Evolutionary conservation across 2,329 filamentous ascomycete species (phyloP), one percentile per base, ranked within the genome.

Genomic region (Exophiala sp.): DNA sequence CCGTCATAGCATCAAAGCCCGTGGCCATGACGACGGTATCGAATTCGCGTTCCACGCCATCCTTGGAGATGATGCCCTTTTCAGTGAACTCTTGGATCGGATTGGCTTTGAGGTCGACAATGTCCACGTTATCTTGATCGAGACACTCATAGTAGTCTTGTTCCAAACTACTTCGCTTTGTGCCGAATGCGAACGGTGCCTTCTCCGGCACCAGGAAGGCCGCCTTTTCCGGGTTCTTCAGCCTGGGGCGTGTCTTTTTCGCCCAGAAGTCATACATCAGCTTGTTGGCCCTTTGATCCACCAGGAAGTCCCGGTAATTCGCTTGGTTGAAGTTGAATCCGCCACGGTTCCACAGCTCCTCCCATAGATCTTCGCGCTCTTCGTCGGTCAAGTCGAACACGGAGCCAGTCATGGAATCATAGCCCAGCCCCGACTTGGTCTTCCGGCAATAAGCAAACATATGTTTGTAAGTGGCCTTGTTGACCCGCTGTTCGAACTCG

Each of bases 371-470:
- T 51, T 74, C 68, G 0, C 76, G 50, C 19, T 54, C 37, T 18
- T 56, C 48, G 14, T 48, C 43, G 10, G 39, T 49, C n/a, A 22
- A 19, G 3, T 52, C 42, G 3, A 37, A 22, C 13, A 29, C 30
- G 24, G 29, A 73, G 50, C 72, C 74, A 58, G 80, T 67, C 3
- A 67, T 54, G 59, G 72, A 78, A 56, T 78, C 75, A 53, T 79
- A 83, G 6, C 71, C 63, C 60, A 85, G 81, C 1, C 82, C 81
- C 0, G 70, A 76, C 56, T 79, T 82, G 35, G 64, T 76, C n/a
- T 62, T 73, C 16, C 62, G 43, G 2, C 80, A 74, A 27, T 68
- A 63, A 16, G 66, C 65, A 63, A 80, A 83, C 2, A 84, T 66
- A 43, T 74, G 66, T 39, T 79, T 77, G 24, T 62, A 65, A 9